Conservation (phyloP, 2,329 filamentous ascomycete genomes). For the Beauveria scarabaeidicola region DNA sequence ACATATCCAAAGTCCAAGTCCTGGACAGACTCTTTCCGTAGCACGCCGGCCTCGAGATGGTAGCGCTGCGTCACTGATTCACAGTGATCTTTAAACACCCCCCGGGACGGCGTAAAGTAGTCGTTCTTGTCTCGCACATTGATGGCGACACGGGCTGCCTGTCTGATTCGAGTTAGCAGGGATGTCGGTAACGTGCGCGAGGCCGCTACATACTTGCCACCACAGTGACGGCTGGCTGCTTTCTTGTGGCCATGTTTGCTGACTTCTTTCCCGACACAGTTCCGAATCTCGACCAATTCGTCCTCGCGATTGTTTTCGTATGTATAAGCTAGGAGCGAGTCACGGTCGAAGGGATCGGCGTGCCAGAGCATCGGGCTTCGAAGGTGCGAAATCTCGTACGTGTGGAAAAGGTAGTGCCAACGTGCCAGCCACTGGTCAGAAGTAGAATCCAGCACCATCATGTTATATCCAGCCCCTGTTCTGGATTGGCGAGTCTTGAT, state of each 20-base stretch:
- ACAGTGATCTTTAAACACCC: conserved; percentile 56
- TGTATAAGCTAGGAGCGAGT: conserved; percentile 62
- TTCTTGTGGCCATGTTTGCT: conserved; percentile 74
- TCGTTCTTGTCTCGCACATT: conserved; percentile 61
- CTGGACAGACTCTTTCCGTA: conserved; percentile 51
- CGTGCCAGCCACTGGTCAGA: conserved; percentile 57
- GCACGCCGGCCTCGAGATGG: conserved; percentile 33
- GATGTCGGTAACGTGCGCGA: not conserved
- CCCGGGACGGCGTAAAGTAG: conserved; percentile 57
- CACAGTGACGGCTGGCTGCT: conserved; percentile 26
- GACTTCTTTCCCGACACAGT: conserved; percentile 70
- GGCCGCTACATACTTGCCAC: conserved; percentile 32
- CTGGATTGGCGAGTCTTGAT: conserved; percentile 12
- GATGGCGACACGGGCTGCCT: conserved; percentile 42
- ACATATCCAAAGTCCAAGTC: conserved; percentile 53
- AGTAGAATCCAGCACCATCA: conserved; percentile 60
- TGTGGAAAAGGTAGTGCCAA: conserved; percentile 62
- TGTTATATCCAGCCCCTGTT: conserved; percentile 26
- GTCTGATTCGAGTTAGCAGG: conserved; percentile 23
- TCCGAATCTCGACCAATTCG: conserved; percentile 61
- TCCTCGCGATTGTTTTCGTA: conserved; percentile 50
- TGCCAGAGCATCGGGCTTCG: conserved; percentile 80
- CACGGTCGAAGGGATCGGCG: conserved; percentile 65
- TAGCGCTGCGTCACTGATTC: conserved; percentile 49
- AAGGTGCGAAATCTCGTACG: conserved; percentile 61